Base-by-base conservation (phyloP, 352 stramenopile species). In the Phytophthora hibernalis region DNA sequence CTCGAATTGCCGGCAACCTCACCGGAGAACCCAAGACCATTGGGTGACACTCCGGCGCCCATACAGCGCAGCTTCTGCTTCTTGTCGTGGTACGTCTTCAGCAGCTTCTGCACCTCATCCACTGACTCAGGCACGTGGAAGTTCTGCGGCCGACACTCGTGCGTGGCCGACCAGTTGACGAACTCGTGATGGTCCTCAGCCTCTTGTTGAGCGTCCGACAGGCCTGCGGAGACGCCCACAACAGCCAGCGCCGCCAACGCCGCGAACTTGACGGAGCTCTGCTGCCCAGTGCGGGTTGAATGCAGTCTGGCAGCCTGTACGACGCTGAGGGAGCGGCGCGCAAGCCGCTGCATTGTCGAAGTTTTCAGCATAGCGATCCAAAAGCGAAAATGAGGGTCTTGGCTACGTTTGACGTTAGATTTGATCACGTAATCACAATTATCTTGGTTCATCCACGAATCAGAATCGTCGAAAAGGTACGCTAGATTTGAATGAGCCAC, bases 31-130 rank as follows among this genome's bases (percentile, higher is more conserved):
- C 91, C 93, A 20, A 99, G 68, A 20, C 97, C 98, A 76, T 99
- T 99, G 1, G 98, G 97, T 43, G 93, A 98, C 8, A 99, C 87
- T 2, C 96, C 97, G 0, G 97, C 98, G 8, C 97, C 97, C 74
- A 99, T 95, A 48, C 91, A 96, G 33, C 97, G 95, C 49, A 98
- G 72, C 42, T 96, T 90, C 45, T 89, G 79, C 67, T 85, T 82
- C 38, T 88, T 81, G 28, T 55, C 52, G 55, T 94, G 85, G 62
- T 91, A 88, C 45, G 69, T 44, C 22, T 75, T 50, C 13, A 95
- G 71, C 33, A 95, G 51, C 20, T 65, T 69, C 74, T 92, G 80
- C 15, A 95, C 64, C n/a, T 94, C 83, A 12, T 83, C 81, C 7
- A 91, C 79, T 21, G 72, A 79, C 67, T 94, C 85, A 8, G 87